Evolutionary conservation across 805 yeast genomes (phyloP), one percentile per base, ranked within the genome.

Genomic region (Saturnispora diversa): DNA sequence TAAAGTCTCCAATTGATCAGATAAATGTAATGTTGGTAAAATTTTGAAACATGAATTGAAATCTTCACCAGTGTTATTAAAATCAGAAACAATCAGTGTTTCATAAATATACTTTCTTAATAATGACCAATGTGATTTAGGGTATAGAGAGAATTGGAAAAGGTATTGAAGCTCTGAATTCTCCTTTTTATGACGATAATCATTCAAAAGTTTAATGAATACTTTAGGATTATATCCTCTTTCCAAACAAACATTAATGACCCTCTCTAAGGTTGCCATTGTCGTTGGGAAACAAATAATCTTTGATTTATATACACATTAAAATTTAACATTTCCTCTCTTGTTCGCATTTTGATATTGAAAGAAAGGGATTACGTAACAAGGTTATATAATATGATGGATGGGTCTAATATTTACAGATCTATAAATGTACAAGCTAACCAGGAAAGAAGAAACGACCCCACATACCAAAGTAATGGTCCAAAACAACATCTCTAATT

Each of bases 391-490:
- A 15, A 16, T 26, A 6, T 19, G 22, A 31, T 11, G 17, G 20
- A 16, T 5, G 27, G 33, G 4, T 11, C 13, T 5, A 17, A 24
- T 36, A n/a, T 25, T 28, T 31, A 16, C 11, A n/a, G n/a, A n/a
- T n/a, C n/a, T n/a, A n/a, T n/a, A n/a, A n/a, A n/a, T n/a, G n/a
- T n/a, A n/a, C n/a, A n/a, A n/a, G n/a, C 42, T 33, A 45, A 31
- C 53, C 58, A 6, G 65, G 63, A 48, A 63, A 62, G 20, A 63
- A 42, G 25, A 56, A 49, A 15, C 44, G 44, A 8, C 67, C 66
- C 60, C 62, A 61, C 16, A 50, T 39, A 4, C 67, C 67, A 34
- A 63, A 58, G 46, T 60, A 63, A 29, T 60, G 51, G 11, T 49
- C 46, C 31, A 63, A 46, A 6, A 63, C 64, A 5, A 54, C 59